Conservation (phyloP, 352 stramenopile species). For the Globisporangium mamillatum region DNA sequence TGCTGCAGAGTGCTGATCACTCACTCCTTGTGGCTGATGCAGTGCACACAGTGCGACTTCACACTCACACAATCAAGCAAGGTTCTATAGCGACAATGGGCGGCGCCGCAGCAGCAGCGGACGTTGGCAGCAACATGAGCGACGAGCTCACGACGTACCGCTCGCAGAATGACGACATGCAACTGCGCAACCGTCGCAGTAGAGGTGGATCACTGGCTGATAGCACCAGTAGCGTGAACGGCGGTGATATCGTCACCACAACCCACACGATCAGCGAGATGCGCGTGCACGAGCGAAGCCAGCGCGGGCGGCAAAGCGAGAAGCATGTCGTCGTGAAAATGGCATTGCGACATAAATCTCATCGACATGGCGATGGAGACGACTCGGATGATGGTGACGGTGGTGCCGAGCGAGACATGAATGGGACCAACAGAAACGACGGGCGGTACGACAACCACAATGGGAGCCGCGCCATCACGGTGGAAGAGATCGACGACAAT, state of each 20-base stretch:
- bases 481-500: conserved; percentile 20
- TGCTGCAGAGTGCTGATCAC: background rate
- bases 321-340: conserved; percentile 18
- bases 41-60: background rate
- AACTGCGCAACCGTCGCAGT: background rate
- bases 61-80: background rate
- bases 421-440: conserved; percentile 2
- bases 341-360: conserved; percentile 6
- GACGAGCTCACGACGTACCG: background rate
- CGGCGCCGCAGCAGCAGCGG: background rate
- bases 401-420: background rate
- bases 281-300: conserved; percentile 10
- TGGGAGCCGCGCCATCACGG: background rate
- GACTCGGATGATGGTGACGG: conserved; percentile 2
- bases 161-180: background rate
- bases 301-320: conserved; percentile 8
- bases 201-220: background rate
- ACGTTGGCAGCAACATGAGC: background rate
- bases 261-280: conserved; percentile 17
- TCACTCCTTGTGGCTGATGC: background rate
- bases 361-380: background rate
- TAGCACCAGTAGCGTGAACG: background rate
- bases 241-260: conserved; percentile 12
- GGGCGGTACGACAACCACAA: conserved; percentile 1
- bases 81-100: background rate